These are phyloP conservation scores for Pseudogymnoascus sp. DNA, from an alignment of 2,329 filamentous ascomycete species.

Conservation along the genomic window DNA sequence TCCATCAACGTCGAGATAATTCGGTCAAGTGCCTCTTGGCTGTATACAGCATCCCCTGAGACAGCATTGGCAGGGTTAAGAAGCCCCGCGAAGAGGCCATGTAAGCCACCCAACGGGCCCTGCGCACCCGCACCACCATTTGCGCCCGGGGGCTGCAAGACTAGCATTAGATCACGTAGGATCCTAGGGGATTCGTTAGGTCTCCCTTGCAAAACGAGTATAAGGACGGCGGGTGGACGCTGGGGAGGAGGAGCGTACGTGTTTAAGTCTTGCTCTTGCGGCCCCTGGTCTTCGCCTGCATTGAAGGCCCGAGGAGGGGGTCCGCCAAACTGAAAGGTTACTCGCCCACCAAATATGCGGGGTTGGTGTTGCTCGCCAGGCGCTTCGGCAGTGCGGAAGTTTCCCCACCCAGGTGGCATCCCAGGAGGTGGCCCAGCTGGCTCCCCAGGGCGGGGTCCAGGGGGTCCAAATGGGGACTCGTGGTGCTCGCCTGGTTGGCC, in stretches of 20 bases:
- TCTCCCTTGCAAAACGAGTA: not conserved
- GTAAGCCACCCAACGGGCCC: not conserved
- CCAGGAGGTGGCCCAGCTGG: not conserved
- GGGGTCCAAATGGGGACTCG: not conserved
- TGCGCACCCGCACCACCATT: not conserved
- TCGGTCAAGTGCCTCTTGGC: slow-evolving; percentile 81
- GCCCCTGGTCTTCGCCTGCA: slow-evolving; percentile 13
- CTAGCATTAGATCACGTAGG: slow-evolving; percentile 1
- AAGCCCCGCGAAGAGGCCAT: slow-evolving; percentile 40
- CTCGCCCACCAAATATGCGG: slow-evolving; percentile 21
- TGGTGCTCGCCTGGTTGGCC: not conserved
- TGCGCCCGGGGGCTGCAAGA: not conserved
- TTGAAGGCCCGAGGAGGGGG: not conserved
- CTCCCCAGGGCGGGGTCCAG: not conserved
- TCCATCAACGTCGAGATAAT: slow-evolving; percentile 88
- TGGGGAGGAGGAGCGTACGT: slow-evolving; percentile 34
- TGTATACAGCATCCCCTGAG: slow-evolving; percentile 77
- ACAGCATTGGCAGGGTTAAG: slow-evolving; percentile 46
- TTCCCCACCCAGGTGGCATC: not conserved
- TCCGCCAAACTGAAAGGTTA: slow-evolving; percentile 20
- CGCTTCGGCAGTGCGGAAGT: not conserved
- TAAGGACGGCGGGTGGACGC: slow-evolving; percentile 13
- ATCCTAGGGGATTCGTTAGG: slow-evolving; percentile 6
- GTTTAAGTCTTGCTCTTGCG: slow-evolving; percentile 40
- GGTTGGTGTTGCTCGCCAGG: slow-evolving; percentile 10